Evolutionary conservation across 1,284 basidiomycete species (phyloP).

Genomic region (Ganoderma lucidum): DNA sequence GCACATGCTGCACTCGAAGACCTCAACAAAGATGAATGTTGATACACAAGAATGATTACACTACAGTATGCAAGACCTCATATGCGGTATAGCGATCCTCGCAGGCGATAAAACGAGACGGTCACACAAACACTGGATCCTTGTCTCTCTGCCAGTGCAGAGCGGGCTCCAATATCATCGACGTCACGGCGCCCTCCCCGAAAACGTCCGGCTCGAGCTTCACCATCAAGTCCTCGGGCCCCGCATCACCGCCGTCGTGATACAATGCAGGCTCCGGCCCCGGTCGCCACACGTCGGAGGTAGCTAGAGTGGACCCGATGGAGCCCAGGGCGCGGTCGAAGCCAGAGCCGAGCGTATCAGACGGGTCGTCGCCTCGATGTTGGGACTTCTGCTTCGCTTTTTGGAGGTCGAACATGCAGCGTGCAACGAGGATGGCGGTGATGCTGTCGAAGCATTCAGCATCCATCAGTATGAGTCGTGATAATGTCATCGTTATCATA

Average conservation of each 20-base stretch:
- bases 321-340: slow-evolving; percentile 4
- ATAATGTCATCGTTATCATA: no score
- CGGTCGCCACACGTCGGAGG: neutral
- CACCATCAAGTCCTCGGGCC: neutral
- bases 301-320: neutral
- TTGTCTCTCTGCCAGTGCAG: no score
- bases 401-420: slow-evolving; percentile 16
- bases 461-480: neutral
- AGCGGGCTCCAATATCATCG: neutral
- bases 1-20: no score
- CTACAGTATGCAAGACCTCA: neutral
- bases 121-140: no score
- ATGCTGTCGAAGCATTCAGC: neutral
- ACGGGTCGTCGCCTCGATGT: neutral
- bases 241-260: neutral
- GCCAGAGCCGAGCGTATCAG: neutral
- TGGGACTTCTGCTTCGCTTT: neutral
- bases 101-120: no score
- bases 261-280: neutral
- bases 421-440: slow-evolving; percentile 13
- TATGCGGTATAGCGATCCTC: no score
- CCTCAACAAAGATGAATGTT: no score
- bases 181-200: neutral
- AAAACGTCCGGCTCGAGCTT: neutral
- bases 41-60: neutral